phyloP scores from a whole-genome alignment of 306 rosid species.

The Cercis canadensis region DNA sequence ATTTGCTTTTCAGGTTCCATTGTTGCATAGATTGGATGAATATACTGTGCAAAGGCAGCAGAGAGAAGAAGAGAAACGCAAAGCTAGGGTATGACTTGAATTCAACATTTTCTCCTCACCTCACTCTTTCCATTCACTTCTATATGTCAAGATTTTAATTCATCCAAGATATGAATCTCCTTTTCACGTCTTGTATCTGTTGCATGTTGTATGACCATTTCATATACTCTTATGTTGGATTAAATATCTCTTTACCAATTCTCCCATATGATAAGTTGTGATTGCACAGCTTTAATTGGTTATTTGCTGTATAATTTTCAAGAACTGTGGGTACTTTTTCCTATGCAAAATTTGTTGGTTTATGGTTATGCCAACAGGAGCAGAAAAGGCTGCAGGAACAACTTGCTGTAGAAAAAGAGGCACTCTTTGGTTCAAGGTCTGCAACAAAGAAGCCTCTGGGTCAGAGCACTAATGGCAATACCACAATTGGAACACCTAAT shows the following conservation, averaged over 20 bases:
- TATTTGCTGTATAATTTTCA: conserved; percentile 16
- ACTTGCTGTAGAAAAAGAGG: conserved; percentile 70
- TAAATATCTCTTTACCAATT: conserved; percentile 1
- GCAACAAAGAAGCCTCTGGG: conserved; percentile 76
- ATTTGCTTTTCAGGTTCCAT: conserved; percentile 57
- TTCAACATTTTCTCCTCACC: not conserved
- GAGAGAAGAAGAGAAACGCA: conserved; percentile 85
- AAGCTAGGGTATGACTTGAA: conserved; percentile 69
- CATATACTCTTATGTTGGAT: not conserved
- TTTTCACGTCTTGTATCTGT: not conserved
- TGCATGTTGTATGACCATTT: conserved; percentile 6
- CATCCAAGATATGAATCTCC: not conserved
- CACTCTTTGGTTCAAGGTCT: conserved; percentile 77
- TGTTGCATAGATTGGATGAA: conserved; percentile 68
- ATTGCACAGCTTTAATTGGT: not conserved
- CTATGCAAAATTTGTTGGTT: not conserved
- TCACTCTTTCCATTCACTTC: conserved; percentile 9
- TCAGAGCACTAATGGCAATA: conserved; percentile 62
- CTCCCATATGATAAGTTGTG: too few relatives aligned
- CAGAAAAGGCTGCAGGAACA: conserved; percentile 79
- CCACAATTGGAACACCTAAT: conserved; percentile 64
- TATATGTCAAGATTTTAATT: conserved; percentile 2
- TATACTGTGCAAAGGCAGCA: conserved; percentile 57
- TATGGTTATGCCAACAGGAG: conserved; percentile 55
- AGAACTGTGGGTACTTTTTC: not conserved